Percentiles rank a stretch among this genome's conserved stretches.
phyloP scores from a whole-genome alignment of 768 basidiomycete genomes.

The Naganishia friedmannii region DNA sequence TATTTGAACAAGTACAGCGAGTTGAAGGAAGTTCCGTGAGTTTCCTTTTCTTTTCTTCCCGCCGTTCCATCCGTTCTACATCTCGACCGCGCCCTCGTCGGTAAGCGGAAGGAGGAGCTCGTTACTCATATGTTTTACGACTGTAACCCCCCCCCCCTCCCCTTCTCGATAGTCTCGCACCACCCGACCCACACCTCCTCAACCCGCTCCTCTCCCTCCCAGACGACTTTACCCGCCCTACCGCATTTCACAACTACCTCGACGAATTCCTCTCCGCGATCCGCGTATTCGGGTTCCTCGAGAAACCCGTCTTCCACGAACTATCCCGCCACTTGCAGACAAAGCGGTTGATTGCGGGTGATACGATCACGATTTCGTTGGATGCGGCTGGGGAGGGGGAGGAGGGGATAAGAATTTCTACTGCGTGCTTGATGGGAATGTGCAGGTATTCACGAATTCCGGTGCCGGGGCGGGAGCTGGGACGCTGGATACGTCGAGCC shows the following conservation, averaged over 20 bases:
- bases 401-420: constrained; percentile 75
- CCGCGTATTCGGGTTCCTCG: constrained; percentile 92
- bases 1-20: constrained; percentile 54
- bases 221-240: constrained; percentile 57
- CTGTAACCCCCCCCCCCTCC: not conserved
- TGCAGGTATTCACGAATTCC: constrained; percentile 67
- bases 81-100: too few species aligned
- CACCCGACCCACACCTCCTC: constrained; percentile 29
- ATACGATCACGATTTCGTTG: constrained; percentile 82
- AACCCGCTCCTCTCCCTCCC: constrained; percentile 29
- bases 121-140: too few species aligned
- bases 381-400: constrained; percentile 55
- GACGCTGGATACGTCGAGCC: constrained; percentile 57
- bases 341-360: constrained; percentile 88
- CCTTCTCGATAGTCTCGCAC: constrained; percentile 21
- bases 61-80: not conserved
- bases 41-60: not conserved
- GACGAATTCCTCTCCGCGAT: constrained; percentile 97
- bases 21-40: constrained; percentile 51
- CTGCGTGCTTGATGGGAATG: constrained; percentile 95
- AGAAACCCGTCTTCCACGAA: constrained; percentile 98
- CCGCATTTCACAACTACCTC: constrained; percentile 89
- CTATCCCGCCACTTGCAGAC: constrained; percentile 94
- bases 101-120: too few species aligned
- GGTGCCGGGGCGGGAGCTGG: constrained; percentile 54